Evolutionary conservation across 805 yeast species (phyloP).

Genomic region (Yamadazyma olivae): DNA sequence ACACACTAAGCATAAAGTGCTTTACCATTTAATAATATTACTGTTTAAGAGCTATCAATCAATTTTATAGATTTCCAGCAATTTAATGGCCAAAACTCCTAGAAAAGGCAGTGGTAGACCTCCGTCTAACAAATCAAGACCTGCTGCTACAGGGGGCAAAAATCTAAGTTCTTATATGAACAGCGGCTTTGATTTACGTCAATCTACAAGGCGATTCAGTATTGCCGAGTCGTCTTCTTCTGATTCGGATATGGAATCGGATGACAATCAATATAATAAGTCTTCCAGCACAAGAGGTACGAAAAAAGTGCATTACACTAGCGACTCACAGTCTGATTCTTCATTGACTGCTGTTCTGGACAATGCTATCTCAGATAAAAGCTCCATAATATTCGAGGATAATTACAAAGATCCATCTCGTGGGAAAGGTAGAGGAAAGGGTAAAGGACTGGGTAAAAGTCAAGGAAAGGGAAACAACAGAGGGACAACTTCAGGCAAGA

Average conservation of each 20-base stretch:
- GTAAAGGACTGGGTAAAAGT: not conserved
- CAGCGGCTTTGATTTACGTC: conserved; percentile 9
- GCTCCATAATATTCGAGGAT: conserved; percentile 5
- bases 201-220: conserved; percentile 25
- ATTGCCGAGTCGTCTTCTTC: conserved; percentile 32
- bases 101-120: conserved; percentile 11
- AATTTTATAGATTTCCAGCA: too few relatives aligned
- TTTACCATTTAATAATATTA: too few relatives aligned
- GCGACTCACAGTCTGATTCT: conserved; percentile 32
- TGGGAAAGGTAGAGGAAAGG: conserved; percentile 3
- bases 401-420: not conserved
- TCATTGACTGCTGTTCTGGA: conserved; percentile 40
- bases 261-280: conserved; percentile 1
- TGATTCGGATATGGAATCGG: conserved; percentile 7
- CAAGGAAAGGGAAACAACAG: conserved; percentile 7
- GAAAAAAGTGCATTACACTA: conserved; percentile 1
- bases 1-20: not conserved
- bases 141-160: conserved; percentile 27
- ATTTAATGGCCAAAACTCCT: conserved; percentile 10
- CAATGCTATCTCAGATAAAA: conserved; percentile 15
- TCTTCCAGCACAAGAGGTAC: too few relatives aligned
- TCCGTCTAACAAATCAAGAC: not conserved
- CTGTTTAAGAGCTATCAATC: too few relatives aligned
- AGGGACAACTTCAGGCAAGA: not conserved
- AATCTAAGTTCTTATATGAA: conserved; percentile 23